A percentile compares a stretch with the other conserved stretches of the same genome.
These are phyloP conservation scores for Deuterostichococcus epilithicus DNA, from an alignment of 139 green algal species.

Conservation along the genomic window DNA sequence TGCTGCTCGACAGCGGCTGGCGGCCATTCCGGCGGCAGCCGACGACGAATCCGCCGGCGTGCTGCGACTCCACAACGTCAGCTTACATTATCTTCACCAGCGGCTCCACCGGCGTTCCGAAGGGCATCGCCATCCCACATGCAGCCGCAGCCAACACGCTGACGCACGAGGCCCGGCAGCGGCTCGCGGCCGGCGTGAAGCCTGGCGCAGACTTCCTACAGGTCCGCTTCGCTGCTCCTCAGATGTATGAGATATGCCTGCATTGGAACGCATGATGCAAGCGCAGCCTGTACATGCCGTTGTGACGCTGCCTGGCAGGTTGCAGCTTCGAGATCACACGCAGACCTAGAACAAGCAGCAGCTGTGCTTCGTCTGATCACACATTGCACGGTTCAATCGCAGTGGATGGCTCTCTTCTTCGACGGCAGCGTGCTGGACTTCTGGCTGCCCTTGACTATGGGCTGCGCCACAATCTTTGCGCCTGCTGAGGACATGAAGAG, in stretches of 20 bases:
- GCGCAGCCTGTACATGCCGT: too few species aligned
- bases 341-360: not conserved
- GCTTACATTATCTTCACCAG: constrained; percentile 62
- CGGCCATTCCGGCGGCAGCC: not conserved
- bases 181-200: not conserved
- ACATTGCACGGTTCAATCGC: constrained; percentile 4
- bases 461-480: constrained; percentile 15
- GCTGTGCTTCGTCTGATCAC: constrained; percentile 21
- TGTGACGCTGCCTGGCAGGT: too few species aligned
- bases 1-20: not conserved
- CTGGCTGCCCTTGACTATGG: constrained; percentile 9
- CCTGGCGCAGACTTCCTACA: too few species aligned
- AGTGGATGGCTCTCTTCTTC: constrained; percentile 32
- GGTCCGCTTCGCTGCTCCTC: too few species aligned
- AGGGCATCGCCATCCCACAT: constrained; percentile 8
- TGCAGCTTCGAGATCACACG: too few species aligned
- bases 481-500: constrained; percentile 19
- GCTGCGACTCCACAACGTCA: constrained; percentile 3
- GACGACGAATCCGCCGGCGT: not conserved
- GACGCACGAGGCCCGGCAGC: too few species aligned
- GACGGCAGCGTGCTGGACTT: constrained; percentile 27
- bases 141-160: not conserved
- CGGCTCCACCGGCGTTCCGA: constrained; percentile 55
- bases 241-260: too few species aligned
- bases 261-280: too few species aligned